phyloP scores from a whole-genome alignment of 2,329 filamentous ascomycete genomes.

The Venturiaceae sp. region DNA sequence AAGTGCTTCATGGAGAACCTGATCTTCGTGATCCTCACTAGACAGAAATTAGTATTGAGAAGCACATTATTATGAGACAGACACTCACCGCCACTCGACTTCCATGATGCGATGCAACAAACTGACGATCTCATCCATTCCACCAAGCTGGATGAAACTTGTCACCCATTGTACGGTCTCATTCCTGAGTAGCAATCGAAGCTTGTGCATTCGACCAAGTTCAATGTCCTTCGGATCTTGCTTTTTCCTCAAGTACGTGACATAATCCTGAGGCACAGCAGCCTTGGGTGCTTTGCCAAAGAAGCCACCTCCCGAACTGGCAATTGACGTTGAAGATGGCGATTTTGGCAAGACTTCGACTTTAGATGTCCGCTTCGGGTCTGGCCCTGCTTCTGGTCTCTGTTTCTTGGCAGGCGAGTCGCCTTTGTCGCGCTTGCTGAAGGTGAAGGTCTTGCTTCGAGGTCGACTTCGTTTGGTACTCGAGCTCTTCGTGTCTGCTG shows the following conservation, averaged over 20 bases:
- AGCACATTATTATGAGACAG: not conserved
- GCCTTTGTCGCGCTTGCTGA: constrained; percentile 54
- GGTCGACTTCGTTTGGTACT: constrained; percentile 38
- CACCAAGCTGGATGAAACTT: constrained; percentile 76
- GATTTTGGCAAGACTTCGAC: constrained; percentile 41
- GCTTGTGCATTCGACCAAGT: constrained; percentile 90
- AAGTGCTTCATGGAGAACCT: constrained; percentile 81
- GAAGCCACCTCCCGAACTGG: constrained; percentile 38
- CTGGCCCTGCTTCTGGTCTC: constrained; percentile 42
- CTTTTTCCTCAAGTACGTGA: constrained; percentile 72
- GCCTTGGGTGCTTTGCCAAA: constrained; percentile 64
- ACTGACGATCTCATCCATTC: constrained; percentile 84
- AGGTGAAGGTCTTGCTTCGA: constrained; percentile 69
- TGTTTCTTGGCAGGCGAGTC: constrained; percentile 64
- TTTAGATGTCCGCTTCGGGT: not conserved
- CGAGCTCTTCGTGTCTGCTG: constrained; percentile 21
- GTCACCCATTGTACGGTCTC: constrained; percentile 96
- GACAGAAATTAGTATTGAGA: constrained; percentile 17
- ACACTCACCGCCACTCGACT: constrained; percentile 78
- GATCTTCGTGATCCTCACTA: constrained; percentile 92
- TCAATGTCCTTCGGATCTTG: constrained; percentile 76
- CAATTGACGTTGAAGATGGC: constrained; percentile 38
- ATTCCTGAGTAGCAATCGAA: constrained; percentile 79
- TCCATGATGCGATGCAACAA: constrained; percentile 87
- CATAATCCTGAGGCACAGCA: constrained; percentile 72